Evolutionary conservation across 2,329 filamentous ascomycete species (phyloP), one percentile per base, ranked within the genome.

Genomic region (Pestalotiopsis sp.): DNA sequence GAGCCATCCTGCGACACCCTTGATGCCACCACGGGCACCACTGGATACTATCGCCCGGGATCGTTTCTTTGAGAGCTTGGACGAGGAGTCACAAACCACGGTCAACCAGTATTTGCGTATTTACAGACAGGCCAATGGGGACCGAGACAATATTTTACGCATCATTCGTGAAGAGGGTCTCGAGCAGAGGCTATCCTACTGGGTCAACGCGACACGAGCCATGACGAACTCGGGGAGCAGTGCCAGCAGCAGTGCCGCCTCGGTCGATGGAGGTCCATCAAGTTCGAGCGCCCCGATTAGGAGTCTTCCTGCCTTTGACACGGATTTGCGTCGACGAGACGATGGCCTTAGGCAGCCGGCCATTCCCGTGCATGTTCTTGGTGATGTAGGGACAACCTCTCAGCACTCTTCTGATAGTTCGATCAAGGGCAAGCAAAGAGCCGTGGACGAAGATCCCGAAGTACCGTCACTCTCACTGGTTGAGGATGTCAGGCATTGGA

Each of bases 101-200:
- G 82, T 78, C 39, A 82, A 75, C 69, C 86, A 83, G 75, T 88
- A 81, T 78, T 81, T 86, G 72, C 84, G 82, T 67, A 90, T 88
- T 49, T 91, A 89, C 78, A 83, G 85, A 57, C 86, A 87, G 67
- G 89, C 89, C 1, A 84, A 85, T 58, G 90, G 90, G 4, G 85
- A 92, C 72, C 85, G 85, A 0, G 83, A 87, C 45, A 85, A 84
- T 69, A 88, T 92, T 31, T 72, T 91, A 3, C 81, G 84, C 56
- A 88, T 92, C 25, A 89, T 92, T 39, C 84, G 86, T 52, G 85
- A 88, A 49, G 89, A 92, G 72, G 84, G 86, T 4, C 83, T 89
- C 2, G 83, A 87, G 67, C 86, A 89, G 12, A 85, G 87, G 64
- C 83, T 93, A 41, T 81, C 83, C 12, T 88, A 89, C 76, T 89